phyloP scores from a whole-genome alignment of 805 yeast species.

The Starmerella floris region DNA sequence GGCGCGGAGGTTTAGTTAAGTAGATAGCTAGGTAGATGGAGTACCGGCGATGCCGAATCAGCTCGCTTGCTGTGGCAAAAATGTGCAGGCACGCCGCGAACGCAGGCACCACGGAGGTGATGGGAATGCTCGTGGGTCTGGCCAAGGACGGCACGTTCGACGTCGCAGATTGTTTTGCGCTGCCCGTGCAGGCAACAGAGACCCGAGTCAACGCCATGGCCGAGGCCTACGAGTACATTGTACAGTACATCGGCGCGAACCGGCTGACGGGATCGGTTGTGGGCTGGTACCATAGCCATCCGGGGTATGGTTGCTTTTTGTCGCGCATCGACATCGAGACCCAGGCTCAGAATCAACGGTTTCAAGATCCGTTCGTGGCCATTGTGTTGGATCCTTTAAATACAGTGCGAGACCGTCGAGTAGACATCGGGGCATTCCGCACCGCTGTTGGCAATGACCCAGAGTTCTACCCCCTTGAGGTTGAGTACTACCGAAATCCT shows the following conservation, averaged over 20 bases:
- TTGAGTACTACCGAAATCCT: conserved; percentile 44
- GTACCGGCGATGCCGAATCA: conserved; percentile 44
- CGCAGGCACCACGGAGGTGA: conserved; percentile 80
- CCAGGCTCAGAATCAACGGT: conserved; percentile 89
- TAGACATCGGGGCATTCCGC: conserved; percentile 96
- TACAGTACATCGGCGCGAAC: conserved; percentile 53
- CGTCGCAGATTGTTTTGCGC: conserved; percentile 67
- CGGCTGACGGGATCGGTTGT: conserved; percentile 46
- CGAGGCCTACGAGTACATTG: conserved; percentile 93
- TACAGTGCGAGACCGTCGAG: conserved; percentile 81
- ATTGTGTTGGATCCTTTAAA: conserved; percentile 96
- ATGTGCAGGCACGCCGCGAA: conserved; percentile 76
- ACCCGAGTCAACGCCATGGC: conserved; percentile 88
- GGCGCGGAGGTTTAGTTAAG: no score
- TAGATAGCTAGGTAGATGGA: no score
- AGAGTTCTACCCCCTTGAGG: conserved; percentile 53
- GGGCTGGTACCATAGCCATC: conserved; percentile 97
- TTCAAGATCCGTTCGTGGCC: conserved; percentile 90
- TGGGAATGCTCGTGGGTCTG: conserved; percentile 90
- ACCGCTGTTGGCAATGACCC: conserved; percentile 22
- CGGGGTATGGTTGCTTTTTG: conserved; percentile 95
- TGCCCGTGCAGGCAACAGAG: conserved; percentile 94
- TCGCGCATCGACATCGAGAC: conserved; percentile 89
- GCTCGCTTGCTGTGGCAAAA: conserved; percentile 70
- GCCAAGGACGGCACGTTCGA: conserved; percentile 38